phyloP scores from a whole-genome alignment of 1,139 yeast species.

The Yamadazyma triangularis region DNA sequence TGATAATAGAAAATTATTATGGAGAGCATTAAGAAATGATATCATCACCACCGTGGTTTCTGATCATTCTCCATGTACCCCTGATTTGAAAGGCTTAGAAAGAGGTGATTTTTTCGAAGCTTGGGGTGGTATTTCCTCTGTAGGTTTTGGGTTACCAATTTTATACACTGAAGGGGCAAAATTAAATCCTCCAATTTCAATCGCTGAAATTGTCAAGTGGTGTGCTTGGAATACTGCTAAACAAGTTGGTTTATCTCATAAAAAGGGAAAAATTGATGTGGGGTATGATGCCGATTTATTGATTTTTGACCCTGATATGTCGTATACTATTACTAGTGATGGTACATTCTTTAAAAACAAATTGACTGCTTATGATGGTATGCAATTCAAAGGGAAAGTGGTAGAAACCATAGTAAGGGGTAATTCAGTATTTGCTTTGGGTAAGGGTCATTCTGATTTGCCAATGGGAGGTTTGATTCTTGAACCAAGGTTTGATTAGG shows the following conservation, averaged over 20 bases:
- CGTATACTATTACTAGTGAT: slow-evolving; percentile 53
- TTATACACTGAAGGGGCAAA: slow-evolving; percentile 70
- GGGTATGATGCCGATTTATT: slow-evolving; percentile 90
- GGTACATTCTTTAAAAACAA: slow-evolving; percentile 76
- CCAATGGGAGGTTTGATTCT: slow-evolving; percentile 59
- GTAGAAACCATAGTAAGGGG: slow-evolving; percentile 79
- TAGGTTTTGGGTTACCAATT: slow-evolving; percentile 84
- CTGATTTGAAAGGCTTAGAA: slow-evolving; percentile 75
- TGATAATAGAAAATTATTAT: slow-evolving; percentile 62
- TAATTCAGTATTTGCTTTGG: slow-evolving; percentile 52
- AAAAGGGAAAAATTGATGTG: slow-evolving; percentile 64
- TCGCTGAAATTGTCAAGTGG: slow-evolving; percentile 70
- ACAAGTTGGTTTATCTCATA: slow-evolving; percentile 73
- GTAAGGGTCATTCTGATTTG: slow-evolving; percentile 50
- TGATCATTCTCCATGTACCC: slow-evolving; percentile 95
- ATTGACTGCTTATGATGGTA: slow-evolving; percentile 79
- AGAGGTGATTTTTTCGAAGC: slow-evolving; percentile 87
- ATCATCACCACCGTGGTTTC: slow-evolving; percentile 84
- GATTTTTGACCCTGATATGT: slow-evolving; percentile 63
- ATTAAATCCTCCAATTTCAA: slow-evolving; percentile 46
- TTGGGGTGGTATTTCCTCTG: slow-evolving; percentile 97
- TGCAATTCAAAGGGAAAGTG: slow-evolving; percentile 64
- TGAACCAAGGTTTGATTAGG: slow-evolving; percentile 41
- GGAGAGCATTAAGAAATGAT: slow-evolving; percentile 68
- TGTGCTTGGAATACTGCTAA: slow-evolving; percentile 78